phyloP scores from a whole-genome alignment of 805 yeast genomes.

The Candida qinlingensis region DNA sequence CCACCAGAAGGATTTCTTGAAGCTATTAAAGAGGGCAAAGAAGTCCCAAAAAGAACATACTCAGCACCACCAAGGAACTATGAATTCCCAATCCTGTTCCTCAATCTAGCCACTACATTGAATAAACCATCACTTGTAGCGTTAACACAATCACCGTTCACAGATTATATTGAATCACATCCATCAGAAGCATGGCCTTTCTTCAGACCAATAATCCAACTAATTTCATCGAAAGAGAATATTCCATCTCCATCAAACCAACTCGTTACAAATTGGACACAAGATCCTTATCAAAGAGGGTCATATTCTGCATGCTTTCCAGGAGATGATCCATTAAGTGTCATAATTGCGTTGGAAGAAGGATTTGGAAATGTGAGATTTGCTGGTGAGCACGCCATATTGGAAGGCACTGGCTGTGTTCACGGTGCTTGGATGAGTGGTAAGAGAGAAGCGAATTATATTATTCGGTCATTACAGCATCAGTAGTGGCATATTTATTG shows the following conservation, averaged over 20 bases:
- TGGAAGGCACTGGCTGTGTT: constrained; percentile 87
- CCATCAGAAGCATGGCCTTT: constrained; percentile 52
- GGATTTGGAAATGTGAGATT: constrained; percentile 62
- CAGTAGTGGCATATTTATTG: not conserved
- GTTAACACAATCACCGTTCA: constrained; percentile 68
- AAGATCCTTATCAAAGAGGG: constrained; percentile 74
- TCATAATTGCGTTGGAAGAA: constrained; percentile 54
- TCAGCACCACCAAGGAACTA: constrained; percentile 37
- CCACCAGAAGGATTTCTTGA: constrained; percentile 24
- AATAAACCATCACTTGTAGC: constrained; percentile 52
- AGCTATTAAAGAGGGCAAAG: constrained; percentile 8
- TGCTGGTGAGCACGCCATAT: constrained; percentile 87
- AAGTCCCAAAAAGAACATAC: not conserved
- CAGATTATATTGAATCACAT: constrained; percentile 48
- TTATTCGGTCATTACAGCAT: constrained; percentile 20
- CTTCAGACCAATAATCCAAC: constrained; percentile 40
- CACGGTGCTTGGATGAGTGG: constrained; percentile 90
- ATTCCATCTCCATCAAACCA: constrained; percentile 36
- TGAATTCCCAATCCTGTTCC: constrained; percentile 55
- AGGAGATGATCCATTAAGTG: constrained; percentile 63
- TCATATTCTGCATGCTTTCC: constrained; percentile 71
- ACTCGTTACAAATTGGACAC: constrained; percentile 69
- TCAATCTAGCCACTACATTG: constrained; percentile 50
- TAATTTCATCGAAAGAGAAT: constrained; percentile 10
- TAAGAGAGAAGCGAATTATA: constrained; percentile 43